phyloP scores from a whole-genome alignment of 2,329 filamentous ascomycete genomes.

The Pyrenochaeta sp. region DNA sequence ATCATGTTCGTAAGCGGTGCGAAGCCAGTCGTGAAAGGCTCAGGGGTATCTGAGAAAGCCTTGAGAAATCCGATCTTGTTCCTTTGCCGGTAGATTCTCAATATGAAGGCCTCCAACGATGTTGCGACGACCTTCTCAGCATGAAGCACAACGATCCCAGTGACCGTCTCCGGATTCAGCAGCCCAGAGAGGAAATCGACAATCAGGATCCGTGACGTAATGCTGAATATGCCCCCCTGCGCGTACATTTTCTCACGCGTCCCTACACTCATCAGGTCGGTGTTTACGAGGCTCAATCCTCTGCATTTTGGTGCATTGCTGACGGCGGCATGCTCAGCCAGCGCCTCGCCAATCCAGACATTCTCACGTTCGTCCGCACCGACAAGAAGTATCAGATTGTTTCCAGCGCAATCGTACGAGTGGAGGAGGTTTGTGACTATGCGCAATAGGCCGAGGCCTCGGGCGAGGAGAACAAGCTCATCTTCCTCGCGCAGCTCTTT shows the following conservation, averaged over 20 bases:
- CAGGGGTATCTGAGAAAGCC: slow-evolving; percentile 92
- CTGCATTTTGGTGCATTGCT: slow-evolving; percentile 82
- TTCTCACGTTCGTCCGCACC: slow-evolving; percentile 93
- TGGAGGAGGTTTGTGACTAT: slow-evolving; percentile 96
- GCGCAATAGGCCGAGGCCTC: slow-evolving; percentile 88
- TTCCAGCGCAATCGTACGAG: slow-evolving; percentile 93
- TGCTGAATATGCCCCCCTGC: slow-evolving; percentile 88
- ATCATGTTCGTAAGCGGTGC: slow-evolving; percentile 88
- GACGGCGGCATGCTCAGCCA: slow-evolving; percentile 93
- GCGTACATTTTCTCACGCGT: slow-evolving; percentile 91
- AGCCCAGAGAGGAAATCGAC: slow-evolving; percentile 89
- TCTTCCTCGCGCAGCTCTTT: slow-evolving; percentile 76
- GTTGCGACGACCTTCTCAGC: slow-evolving; percentile 86
- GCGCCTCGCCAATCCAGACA: slow-evolving; percentile 93
- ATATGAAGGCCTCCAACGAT: slow-evolving; percentile 91
- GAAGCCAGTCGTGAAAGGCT: slow-evolving; percentile 88
- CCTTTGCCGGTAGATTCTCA: slow-evolving; percentile 91
- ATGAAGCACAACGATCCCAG: slow-evolving; percentile 85
- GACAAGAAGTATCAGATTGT: slow-evolving; percentile 88
- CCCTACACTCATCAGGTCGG: slow-evolving; percentile 86
- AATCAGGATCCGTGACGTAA: slow-evolving; percentile 93
- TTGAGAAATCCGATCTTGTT: slow-evolving; percentile 95
- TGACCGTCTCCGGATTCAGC: slow-evolving; percentile 82
- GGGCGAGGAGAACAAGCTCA: slow-evolving; percentile 90
- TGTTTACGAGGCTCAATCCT: slow-evolving; percentile 91